Conservation (phyloP, 352 stramenopile species). For the Nothophytophthora sp. region DNA sequence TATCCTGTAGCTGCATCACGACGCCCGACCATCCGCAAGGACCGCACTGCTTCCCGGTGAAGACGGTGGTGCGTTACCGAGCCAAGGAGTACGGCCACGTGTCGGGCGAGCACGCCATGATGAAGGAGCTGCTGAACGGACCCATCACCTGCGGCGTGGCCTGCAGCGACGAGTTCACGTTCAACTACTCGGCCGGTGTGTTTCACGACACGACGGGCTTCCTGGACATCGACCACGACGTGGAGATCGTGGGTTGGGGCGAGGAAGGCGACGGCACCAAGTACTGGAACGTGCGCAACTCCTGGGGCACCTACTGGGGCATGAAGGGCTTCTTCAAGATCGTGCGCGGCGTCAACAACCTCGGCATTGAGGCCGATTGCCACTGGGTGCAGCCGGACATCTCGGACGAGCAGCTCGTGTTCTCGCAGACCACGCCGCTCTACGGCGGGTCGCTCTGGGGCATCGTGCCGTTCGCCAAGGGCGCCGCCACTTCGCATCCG, state of each 20-base stretch:
- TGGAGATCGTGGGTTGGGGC: conserved; percentile 94
- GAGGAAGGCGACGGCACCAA: conserved; percentile 71
- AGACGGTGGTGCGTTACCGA: conserved; percentile 52
- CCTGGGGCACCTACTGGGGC: conserved; percentile 90
- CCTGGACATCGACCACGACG: conserved; percentile 75
- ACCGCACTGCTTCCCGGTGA: conserved; percentile 49
- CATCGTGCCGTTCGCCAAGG: conserved; percentile 55
- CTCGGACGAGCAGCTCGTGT: conserved; percentile 53
- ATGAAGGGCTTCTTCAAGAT: conserved; percentile 95
- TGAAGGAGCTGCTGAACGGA: conserved; percentile 70
- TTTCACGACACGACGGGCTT: conserved; percentile 79
- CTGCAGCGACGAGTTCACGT: conserved; percentile 64
- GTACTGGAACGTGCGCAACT: conserved; percentile 95
- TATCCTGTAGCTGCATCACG: conserved; percentile 38
- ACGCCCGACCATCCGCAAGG: conserved; percentile 16
- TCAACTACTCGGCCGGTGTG: conserved; percentile 90
- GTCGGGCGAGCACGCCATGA: conserved; percentile 56
- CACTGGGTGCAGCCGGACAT: conserved; percentile 75
- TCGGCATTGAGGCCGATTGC: conserved; percentile 87
- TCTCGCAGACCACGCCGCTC: conserved; percentile 48
- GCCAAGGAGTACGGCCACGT: conserved; percentile 50
- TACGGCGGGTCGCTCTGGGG: conserved; percentile 64
- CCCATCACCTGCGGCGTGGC: conserved; percentile 92
- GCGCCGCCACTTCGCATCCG: conserved; percentile 70
- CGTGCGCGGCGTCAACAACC: conserved; percentile 80